Conservation (phyloP, 1,139 yeast species). For the Kluyveromyces sp. region DNA sequence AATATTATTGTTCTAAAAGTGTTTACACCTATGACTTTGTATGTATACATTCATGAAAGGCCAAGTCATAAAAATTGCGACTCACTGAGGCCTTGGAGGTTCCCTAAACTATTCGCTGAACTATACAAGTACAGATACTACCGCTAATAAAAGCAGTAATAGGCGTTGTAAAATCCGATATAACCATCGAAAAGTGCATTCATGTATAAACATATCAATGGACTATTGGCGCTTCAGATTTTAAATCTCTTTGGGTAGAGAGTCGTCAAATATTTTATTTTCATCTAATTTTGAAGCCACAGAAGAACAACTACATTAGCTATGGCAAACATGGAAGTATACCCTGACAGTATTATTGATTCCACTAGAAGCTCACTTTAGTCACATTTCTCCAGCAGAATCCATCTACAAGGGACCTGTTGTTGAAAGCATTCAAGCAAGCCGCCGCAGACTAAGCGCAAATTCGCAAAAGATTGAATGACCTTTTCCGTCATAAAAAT, state of each 20-base stretch:
- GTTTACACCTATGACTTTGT: no score
- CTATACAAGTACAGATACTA: background rate
- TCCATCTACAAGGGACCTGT: background rate
- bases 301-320: slow-evolving; percentile 1
- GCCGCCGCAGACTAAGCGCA: background rate
- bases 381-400: background rate
- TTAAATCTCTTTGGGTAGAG: slow-evolving; percentile 1
- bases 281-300: background rate
- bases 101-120: background rate
- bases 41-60: background rate
- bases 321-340: background rate
- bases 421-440: background rate
- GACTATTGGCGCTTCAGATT: slow-evolving; percentile 3
- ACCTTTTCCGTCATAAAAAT: slow-evolving; percentile 1
- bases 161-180: background rate
- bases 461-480: background rate
- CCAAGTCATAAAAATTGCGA: slow-evolving; percentile 5
- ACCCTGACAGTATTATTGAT: background rate
- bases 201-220: slow-evolving; percentile 1
- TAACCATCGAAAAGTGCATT: background rate
- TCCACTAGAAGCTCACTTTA: slow-evolving; percentile 1
- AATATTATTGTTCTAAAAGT: background rate
- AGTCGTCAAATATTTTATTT: slow-evolving; percentile 3
- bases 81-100: slow-evolving; percentile 1
- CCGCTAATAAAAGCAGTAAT: background rate